These are phyloP conservation scores for Schizophyllum amplum DNA, from an alignment of 1,284 basidiomycete species.

Conservation along the genomic window DNA sequence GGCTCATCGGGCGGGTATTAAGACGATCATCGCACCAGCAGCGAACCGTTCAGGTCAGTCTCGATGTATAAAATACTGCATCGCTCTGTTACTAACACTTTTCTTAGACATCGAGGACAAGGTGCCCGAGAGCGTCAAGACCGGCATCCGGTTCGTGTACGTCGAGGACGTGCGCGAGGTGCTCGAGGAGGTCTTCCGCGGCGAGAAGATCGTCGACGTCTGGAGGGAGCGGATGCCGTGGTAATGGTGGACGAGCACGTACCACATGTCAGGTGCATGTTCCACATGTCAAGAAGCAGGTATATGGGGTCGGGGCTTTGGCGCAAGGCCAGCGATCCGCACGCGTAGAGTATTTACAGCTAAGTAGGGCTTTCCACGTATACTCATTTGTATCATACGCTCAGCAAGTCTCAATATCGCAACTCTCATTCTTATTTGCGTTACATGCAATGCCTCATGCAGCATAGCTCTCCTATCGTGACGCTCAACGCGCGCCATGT, in stretches of 20 bases:
- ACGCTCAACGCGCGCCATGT: no score
- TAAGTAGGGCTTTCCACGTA: neutral
- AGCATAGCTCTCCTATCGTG: no score
- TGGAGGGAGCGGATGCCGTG: slow-evolving; percentile 42
- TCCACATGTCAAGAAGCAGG: no score
- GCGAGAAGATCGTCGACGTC: slow-evolving; percentile 47
- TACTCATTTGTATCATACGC: neutral
- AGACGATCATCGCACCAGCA: slow-evolving; percentile 80
- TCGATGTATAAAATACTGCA: no score
- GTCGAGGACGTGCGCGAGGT: slow-evolving; percentile 90
- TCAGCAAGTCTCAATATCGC: neutral
- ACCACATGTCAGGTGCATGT: neutral
- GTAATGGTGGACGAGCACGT: neutral
- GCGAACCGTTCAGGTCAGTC: slow-evolving; percentile 60
- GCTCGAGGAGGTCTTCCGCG: slow-evolving; percentile 76
- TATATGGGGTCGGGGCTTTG: no score
- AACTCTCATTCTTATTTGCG: neutral
- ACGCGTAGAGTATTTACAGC: neutral
- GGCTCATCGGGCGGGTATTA: slow-evolving; percentile 90
- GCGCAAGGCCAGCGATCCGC: no score
- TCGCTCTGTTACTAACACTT: neutral
- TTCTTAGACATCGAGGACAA: slow-evolving; percentile 83
- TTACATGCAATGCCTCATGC: no score
- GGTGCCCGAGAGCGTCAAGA: slow-evolving; percentile 90
- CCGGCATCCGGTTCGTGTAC: slow-evolving; percentile 87